Percentiles rank a stretch among this genome's conserved stretches.
Conservation (phyloP, 148 eudicot genomes). For the Silene uniflora region DNA sequence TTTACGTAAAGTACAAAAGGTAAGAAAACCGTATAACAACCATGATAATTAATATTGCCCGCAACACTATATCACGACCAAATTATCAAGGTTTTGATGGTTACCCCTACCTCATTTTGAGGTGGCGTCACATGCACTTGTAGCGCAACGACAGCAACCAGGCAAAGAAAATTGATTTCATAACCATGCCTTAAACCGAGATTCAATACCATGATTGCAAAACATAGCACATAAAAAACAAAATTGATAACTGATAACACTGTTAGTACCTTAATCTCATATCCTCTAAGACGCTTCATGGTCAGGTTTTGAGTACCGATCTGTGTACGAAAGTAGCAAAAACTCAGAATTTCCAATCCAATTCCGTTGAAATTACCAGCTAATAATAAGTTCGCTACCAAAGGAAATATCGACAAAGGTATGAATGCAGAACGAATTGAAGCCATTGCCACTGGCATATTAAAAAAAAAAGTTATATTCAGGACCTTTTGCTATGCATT, state of each 20-base stretch:
- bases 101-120: too few species aligned
- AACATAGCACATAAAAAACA: neutral
- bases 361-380: too few species aligned
- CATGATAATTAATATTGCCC: neutral
- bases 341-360: constrained; percentile 4
- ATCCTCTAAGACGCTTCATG: constrained; percentile 87
- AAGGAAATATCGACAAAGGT: too few species aligned
- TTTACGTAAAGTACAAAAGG: too few species aligned
- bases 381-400: too few species aligned
- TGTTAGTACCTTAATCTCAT: constrained; percentile 72
- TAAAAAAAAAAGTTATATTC: too few species aligned
- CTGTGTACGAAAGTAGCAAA: constrained; percentile 50
- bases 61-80: neutral
- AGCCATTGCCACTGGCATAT: too few species aligned
- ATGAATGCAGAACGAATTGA: too few species aligned
- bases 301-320: constrained; percentile 80
- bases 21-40: too few species aligned
- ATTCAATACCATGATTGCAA: neutral
- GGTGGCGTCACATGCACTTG: neutral
- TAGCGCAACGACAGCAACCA: neutral
- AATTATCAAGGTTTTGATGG: neutral
- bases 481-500: too few species aligned
- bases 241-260: neutral
- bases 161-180: neutral
- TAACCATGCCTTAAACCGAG: neutral